Conservation (phyloP, 192 early-diverging fungal species). For the Physocladia obscura region DNA sequence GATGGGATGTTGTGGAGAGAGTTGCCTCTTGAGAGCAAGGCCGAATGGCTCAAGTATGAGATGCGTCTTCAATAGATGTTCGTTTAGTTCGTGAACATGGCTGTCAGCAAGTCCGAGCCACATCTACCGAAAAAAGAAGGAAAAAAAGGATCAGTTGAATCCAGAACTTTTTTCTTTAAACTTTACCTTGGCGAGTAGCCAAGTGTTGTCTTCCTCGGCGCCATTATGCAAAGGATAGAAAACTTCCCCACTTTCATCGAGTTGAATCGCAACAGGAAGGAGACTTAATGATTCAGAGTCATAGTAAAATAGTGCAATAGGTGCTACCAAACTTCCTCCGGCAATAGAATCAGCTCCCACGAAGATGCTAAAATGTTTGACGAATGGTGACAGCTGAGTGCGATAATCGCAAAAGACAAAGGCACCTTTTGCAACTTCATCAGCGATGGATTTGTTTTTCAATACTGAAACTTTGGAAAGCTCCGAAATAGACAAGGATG, state of each 20-base stretch:
- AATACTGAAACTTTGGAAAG: background rate
- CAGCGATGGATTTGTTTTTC: background rate
- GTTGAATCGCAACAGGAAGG: conserved; percentile 18
- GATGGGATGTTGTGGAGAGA: conserved; percentile 2
- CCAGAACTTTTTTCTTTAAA: background rate
- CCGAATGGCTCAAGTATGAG: conserved; percentile 8
- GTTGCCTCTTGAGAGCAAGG: background rate
- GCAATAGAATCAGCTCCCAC: background rate
- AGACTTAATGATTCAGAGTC: background rate
- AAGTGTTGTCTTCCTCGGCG: background rate
- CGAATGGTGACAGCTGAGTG: background rate
- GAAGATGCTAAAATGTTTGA: background rate
- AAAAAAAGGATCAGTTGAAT: no score
- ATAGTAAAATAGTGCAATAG: conserved; percentile 6
- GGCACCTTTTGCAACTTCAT: background rate
- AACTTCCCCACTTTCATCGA: conserved; percentile 11
- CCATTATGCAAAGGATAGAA: background rate
- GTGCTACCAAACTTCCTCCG: conserved; percentile 9
- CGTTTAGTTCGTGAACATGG: background rate
- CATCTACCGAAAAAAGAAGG: background rate
- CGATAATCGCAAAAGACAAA: background rate
- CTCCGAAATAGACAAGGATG: background rate
- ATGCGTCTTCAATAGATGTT: conserved; percentile 4
- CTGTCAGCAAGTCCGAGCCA: conserved; percentile 10
- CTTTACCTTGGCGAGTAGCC: conserved; percentile 8